A percentile compares a stretch with the other conserved stretches of the same genome.
phyloP scores from a whole-genome alignment of 495 filamentous ascomycete genomes.

The Aspergillus indologenus region DNA sequence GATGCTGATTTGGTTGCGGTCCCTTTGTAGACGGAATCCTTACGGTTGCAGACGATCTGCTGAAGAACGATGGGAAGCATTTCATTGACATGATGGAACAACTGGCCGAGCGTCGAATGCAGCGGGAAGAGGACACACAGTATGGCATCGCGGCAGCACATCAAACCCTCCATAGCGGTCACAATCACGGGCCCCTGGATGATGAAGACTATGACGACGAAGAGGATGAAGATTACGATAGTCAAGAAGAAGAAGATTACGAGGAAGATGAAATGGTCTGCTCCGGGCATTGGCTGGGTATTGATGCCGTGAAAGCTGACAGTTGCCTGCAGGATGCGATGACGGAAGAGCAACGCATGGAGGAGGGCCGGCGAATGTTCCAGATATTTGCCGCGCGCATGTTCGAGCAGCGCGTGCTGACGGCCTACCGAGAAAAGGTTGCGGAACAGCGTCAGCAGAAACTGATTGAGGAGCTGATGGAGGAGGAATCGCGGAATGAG shows the following conservation, averaged over 20 bases:
- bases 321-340: slow-evolving; percentile 70
- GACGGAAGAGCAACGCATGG: slow-evolving; percentile 98
- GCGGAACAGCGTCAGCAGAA: slow-evolving; percentile 87
- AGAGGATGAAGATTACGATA: slow-evolving; percentile 85
- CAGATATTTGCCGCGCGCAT: slow-evolving; percentile 99
- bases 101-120: slow-evolving; percentile 94
- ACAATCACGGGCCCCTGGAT: slow-evolving; percentile 64
- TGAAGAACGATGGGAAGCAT: slow-evolving; percentile 98
- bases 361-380: slow-evolving; percentile 97
- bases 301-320: slow-evolving; percentile 25
- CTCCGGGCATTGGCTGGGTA: slow-evolving; percentile 12
- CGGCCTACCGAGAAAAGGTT: slow-evolving; percentile 96
- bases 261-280: slow-evolving; percentile 82
- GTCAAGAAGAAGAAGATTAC: slow-evolving; percentile 80
- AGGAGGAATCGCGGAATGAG: slow-evolving; percentile 69
- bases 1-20: slow-evolving; percentile 26
- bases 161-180: slow-evolving; percentile 57
- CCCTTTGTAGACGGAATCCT: slow-evolving; percentile 87
- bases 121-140: slow-evolving; percentile 87
- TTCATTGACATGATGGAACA: slow-evolving; percentile 99
- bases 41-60: slow-evolving; percentile 95
- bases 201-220: slow-evolving; percentile 75
- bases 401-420: slow-evolving; percentile 97
- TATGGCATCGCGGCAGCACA: slow-evolving; percentile 59
- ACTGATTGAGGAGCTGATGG: slow-evolving; percentile 85